A percentile compares a stretch with the other conserved stretches of the same genome.
Conservation (phyloP, 495 filamentous ascomycete species). For the Aspergillus haitiensis region DNA sequence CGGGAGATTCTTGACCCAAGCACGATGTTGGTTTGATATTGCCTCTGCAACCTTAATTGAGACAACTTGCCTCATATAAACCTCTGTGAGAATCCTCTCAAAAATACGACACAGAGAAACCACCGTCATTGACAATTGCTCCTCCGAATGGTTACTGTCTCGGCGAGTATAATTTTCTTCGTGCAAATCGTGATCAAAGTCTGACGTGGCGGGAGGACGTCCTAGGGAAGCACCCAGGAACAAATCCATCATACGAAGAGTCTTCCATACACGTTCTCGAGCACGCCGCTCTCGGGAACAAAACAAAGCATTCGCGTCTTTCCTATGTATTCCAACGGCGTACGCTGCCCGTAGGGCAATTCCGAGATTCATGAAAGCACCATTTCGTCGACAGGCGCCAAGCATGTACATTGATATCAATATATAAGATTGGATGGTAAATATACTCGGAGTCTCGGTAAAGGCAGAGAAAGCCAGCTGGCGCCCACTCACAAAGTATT, state of each 20-base stretch:
- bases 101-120: slow-evolving; percentile 58
- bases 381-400: slow-evolving; percentile 59
- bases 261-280: slow-evolving; percentile 63
- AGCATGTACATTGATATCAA: slow-evolving; percentile 63
- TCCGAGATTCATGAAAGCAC: slow-evolving; percentile 55
- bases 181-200: slow-evolving; percentile 56
- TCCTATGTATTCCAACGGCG: slow-evolving; percentile 61
- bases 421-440: slow-evolving; percentile 59
- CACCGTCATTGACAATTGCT: slow-evolving; percentile 40
- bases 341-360: slow-evolving; percentile 60
- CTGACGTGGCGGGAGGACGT: slow-evolving; percentile 58
- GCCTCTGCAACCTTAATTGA: slow-evolving; percentile 65
- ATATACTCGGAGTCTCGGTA: slow-evolving; percentile 55
- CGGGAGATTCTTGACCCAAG: slow-evolving; percentile 42
- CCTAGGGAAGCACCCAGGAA: slow-evolving; percentile 62
- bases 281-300: slow-evolving; percentile 47
- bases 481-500: slow-evolving; percentile 58
- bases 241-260: slow-evolving; percentile 59
- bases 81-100: slow-evolving; percentile 63
- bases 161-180: slow-evolving; percentile 27
- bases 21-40: slow-evolving; percentile 59
- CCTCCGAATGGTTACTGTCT: slow-evolving; percentile 31
- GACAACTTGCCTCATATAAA: slow-evolving; percentile 69
- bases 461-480: slow-evolving; percentile 56
- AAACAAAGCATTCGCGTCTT: slow-evolving; percentile 59